phyloP scores from a whole-genome alignment of 225 moss, liverwort and hornwort species.

The Polytrichum commune region DNA sequence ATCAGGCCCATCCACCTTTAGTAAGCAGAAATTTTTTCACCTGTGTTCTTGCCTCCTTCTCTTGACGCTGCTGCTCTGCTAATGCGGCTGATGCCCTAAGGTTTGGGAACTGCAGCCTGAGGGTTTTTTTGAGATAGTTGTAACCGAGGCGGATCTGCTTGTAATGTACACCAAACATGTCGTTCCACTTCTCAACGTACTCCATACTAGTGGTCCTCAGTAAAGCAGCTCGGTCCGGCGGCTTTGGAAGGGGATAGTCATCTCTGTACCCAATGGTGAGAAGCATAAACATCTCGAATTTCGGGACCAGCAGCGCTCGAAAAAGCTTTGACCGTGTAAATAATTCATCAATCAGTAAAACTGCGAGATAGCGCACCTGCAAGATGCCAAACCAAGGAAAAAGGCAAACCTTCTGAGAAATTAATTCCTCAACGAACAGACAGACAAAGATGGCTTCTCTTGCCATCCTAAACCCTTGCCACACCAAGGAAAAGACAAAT shows the following conservation, averaged over 20 bases:
- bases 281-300: constrained; percentile 82
- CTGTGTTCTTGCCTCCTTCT: constrained; percentile 82
- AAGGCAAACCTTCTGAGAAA: no score
- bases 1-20: neutral
- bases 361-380: constrained; percentile 89
- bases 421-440: no score
- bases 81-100: constrained; percentile 63
- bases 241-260: constrained; percentile 82
- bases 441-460: no score
- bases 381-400: constrained; percentile 3
- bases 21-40: constrained; percentile 6
- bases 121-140: constrained; percentile 79
- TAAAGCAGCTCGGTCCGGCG: constrained; percentile 70
- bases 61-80: constrained; percentile 69
- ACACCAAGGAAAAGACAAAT: no score
- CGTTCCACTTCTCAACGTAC: constrained; percentile 92
- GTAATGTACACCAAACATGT: constrained; percentile 88
- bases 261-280: constrained; percentile 83
- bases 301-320: constrained; percentile 74
- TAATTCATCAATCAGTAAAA: constrained; percentile 80
- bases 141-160: constrained; percentile 78
- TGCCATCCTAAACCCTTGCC: no score
- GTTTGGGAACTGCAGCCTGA: constrained; percentile 84
- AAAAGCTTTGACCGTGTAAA: constrained; percentile 89
- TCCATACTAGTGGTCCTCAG: constrained; percentile 80